phyloP scores from a whole-genome alignment of 352 stramenopile species.

The Thalassiosira livingstoniorum region DNA sequence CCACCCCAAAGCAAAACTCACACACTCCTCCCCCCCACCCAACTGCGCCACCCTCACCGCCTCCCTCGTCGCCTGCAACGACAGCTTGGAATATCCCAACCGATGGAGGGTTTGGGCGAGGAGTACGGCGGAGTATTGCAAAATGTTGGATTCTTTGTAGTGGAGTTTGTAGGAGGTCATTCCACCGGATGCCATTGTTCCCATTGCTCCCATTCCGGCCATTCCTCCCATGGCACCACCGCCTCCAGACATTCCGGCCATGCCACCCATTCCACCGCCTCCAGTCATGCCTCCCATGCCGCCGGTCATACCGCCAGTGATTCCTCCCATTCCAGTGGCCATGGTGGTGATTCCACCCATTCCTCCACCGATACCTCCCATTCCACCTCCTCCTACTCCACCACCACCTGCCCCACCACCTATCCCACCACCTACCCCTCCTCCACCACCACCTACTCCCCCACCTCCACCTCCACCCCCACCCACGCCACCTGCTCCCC shows the following conservation, averaged over 20 bases:
- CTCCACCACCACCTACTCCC: no score
- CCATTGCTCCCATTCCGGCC: no score
- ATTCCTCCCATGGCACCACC: no score
- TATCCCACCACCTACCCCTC: not conserved
- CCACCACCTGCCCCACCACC: no score
- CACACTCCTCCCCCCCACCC: slow-evolving; percentile 91
- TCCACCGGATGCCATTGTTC: no score
- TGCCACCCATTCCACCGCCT: not conserved
- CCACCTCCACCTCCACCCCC: not conserved
- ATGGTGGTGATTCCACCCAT: slow-evolving; percentile 36
- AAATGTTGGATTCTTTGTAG: slow-evolving; percentile 62
- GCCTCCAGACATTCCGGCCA: not conserved
- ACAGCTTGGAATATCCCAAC: slow-evolving; percentile 87
- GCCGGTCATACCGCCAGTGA: slow-evolving; percentile 30
- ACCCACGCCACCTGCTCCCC: slow-evolving; percentile 5
- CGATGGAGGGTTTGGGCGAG: slow-evolving; percentile 89
- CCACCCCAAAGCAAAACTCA: slow-evolving; percentile 92
- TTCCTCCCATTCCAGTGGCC: slow-evolving; percentile 32
- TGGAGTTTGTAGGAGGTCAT: slow-evolving; percentile 13
- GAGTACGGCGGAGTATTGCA: slow-evolving; percentile 92
- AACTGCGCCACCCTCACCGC: slow-evolving; percentile 92
- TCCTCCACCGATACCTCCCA: not conserved
- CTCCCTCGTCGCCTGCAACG: slow-evolving; percentile 91
- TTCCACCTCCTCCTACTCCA: no score
- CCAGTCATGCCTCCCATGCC: slow-evolving; percentile 19